Evolutionary conservation across 805 yeast species (phyloP).

Genomic region (Wickerhamomyces mucosus): DNA sequence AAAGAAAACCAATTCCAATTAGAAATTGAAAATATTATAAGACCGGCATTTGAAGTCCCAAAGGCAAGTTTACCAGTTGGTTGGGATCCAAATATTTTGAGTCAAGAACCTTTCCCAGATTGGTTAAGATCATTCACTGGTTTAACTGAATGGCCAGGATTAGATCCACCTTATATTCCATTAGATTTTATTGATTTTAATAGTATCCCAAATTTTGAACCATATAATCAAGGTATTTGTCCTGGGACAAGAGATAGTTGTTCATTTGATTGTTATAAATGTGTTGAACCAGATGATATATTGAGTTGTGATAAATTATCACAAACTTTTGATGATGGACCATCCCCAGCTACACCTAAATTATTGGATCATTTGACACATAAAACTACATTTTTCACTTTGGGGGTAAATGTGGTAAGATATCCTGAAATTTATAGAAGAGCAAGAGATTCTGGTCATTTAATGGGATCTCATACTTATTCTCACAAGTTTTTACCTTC

Average conservation of each 20-base stretch:
- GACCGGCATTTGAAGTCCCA: too few species aligned
- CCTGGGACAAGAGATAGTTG: slow-evolving; percentile 45
- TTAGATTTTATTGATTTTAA: slow-evolving; percentile 56
- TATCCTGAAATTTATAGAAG: slow-evolving; percentile 63
- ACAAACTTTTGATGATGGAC: slow-evolving; percentile 96
- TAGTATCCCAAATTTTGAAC: slow-evolving; percentile 38
- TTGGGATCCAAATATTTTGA: slow-evolving; percentile 17
- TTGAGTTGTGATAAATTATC: slow-evolving; percentile 63
- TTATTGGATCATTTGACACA: slow-evolving; percentile 44
- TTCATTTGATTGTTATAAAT: slow-evolving; percentile 79
- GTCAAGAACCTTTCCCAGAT: slow-evolving; percentile 49
- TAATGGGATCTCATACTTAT: slow-evolving; percentile 89
- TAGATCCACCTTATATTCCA: slow-evolving; percentile 83
- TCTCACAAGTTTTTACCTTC: slow-evolving; percentile 78
- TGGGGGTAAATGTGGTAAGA: slow-evolving; percentile 73
- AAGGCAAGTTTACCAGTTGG: slow-evolving; percentile 20
- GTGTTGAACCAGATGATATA: slow-evolving; percentile 69
- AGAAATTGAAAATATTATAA: too few species aligned
- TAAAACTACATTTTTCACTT: slow-evolving; percentile 72
- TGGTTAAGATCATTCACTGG: slow-evolving; percentile 80
- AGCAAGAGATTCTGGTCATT: slow-evolving; percentile 55
- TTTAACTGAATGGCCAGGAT: slow-evolving; percentile 71
- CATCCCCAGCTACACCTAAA: slow-evolving; percentile 59
- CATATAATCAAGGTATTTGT: slow-evolving; percentile 54
- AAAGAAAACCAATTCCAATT: too few species aligned